phyloP scores from a whole-genome alignment of 768 basidiomycete genomes.

The Leccinum boreale region DNA sequence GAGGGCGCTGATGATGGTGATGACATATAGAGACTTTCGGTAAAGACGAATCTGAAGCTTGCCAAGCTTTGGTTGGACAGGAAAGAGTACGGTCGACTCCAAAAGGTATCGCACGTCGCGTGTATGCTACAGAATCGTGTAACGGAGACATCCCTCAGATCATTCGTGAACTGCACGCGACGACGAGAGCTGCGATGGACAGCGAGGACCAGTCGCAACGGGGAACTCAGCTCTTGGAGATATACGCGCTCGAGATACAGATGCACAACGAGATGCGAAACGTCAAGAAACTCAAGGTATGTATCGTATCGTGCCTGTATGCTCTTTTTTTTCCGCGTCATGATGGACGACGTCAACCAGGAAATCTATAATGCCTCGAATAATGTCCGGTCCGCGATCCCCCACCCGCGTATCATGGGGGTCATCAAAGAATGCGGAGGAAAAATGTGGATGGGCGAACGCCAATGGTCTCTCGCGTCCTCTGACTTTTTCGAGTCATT shows the following conservation, averaged over 20 bases:
- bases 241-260: conserved; percentile 97
- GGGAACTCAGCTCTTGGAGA: conserved; percentile 92
- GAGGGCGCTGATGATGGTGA: background rate
- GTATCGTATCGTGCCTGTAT: background rate
- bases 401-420: conserved; percentile 97
- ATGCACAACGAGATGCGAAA: conserved; percentile 99
- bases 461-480: conserved; percentile 97
- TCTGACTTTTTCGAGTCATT: conserved; percentile 99
- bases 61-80: conserved; percentile 97
- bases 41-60: conserved; percentile 94
- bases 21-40: conserved; percentile 70
- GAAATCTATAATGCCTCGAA: conserved; percentile 97
- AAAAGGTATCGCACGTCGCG: conserved; percentile 51
- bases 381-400: conserved; percentile 91
- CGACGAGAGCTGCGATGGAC: conserved; percentile 58
- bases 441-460: conserved; percentile 99
- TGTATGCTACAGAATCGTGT: background rate
- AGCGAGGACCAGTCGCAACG: conserved; percentile 86
- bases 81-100: conserved; percentile 82
- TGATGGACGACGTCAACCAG: conserved; percentile 39
- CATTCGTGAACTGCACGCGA: conserved; percentile 69
- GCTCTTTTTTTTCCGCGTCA: background rate
- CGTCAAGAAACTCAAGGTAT: conserved; percentile 91
- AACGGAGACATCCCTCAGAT: conserved; percentile 42
- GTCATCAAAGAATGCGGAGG: conserved; percentile 99